Evolutionary conservation across 768 basidiomycete genomes (phyloP), one percentile per base, ranked within the genome.

Genomic region (Boletus fagicola): DNA sequence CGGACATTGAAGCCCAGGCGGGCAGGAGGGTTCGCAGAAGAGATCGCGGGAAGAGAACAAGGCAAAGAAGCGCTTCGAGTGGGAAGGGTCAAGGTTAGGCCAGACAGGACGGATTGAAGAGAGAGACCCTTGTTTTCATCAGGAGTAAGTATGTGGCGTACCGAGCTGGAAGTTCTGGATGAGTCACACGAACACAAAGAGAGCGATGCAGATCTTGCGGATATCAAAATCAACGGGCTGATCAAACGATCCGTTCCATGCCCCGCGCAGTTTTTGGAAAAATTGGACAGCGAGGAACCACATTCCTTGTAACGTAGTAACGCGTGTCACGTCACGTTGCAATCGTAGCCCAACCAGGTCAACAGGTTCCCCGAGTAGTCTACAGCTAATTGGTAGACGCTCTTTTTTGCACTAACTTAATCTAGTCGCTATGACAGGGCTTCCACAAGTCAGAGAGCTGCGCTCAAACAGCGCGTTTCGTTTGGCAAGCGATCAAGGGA

Each of bases 401-500:
- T 40, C n/a, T 20, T 40, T n/a, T 40, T 40, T 40, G 47, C 33
- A 18, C 54, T 31, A 58, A 53, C 62, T 50, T 49, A 52, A 55
- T 42, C 56, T 45, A 24, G 59, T 45, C 42, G 51, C 36, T 53
- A 18, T 18, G 36, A 43, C 58, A 64, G 54, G 53, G 12, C 43
- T 13, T 52, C 48, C 46, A 28, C 40, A 36, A 45, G 42, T 18
- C 35, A 42, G 36, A 49, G 35, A 28, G 42, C 26, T 60, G 57
- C 69, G 71, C 58, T 61, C 66, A 70, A 72, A 65, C 65, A 42
- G 65, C 69, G 71, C 62, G 50, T 51, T 12, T 26, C 42, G 58
- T 59, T 62, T 62, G 56, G 55, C 60, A 62, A 61, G 63, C 67
- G 63, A 71, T 71, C 71, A 71, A 71, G 72, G 71, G 72, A 62